Evolutionary conservation across 2,329 filamentous ascomycete genomes (phyloP), one percentile per base, ranked within the genome.

Genomic region (Drechslera avenae): DNA sequence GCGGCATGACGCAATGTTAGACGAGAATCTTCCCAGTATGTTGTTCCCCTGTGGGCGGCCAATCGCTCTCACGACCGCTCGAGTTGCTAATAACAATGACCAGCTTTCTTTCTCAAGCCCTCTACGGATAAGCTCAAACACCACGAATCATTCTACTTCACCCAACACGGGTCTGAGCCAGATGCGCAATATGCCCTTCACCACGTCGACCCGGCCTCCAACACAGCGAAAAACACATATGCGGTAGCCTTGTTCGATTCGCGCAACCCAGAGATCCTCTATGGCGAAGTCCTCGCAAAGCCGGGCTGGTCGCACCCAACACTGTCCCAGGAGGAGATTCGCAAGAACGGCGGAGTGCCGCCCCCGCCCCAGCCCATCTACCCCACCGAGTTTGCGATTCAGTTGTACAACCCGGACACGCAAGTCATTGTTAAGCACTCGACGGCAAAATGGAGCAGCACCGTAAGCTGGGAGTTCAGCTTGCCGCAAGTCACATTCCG

Each of bases 381-480:
- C 21, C 92, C 93, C 0, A 86, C 87, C 49, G 80, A 84, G 45
- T 96, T 97, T 72, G 81, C 82, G n/a, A 82, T 97, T 32, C 88
- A 93, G 64, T 85, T 99, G 3, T 97, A 97, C 79, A 94, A 96
- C 70, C 94, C 94, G 0, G 93, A 97, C 71, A 91, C 94, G 73
- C 83, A 88, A 62, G 79, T 97, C 16, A 64, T 79, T 1, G 83
- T 97, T 30, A 86, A 83, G 62, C 83, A 86, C 64, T 85, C 88
- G 61, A 82, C 86, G 33, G 87, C 89, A 28, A 86, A 87, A 54
- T 96, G 91, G 88, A 91, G 88, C 55, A 87, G 86, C 53, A 86
- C 86, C 12, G 85, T 91, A 44, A 84, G 84, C 46, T 99, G 93
- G 87, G 90, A 94, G 58, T 97, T 99, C 74, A 90, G 93, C 72